These are phyloP conservation scores for Lepidopterella palustris DNA, from an alignment of 495 filamentous ascomycete species.

Conservation along the genomic window DNA sequence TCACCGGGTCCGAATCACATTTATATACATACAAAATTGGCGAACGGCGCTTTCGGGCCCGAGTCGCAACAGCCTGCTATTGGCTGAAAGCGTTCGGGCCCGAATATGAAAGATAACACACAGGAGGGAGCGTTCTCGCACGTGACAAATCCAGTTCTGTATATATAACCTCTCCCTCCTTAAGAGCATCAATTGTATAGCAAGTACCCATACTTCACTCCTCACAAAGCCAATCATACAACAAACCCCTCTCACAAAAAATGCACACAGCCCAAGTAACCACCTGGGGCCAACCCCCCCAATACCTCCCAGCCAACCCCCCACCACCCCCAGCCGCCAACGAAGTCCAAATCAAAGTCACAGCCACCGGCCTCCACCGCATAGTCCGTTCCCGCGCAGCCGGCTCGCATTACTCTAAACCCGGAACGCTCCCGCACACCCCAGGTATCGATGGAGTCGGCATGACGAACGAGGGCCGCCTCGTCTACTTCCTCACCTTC, in stretches of 20 bases:
- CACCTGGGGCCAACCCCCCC: conserved; percentile 22
- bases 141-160: no score
- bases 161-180: no score
- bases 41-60: no score
- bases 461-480: conserved; percentile 28
- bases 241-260: not conserved
- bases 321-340: conserved; percentile 6
- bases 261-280: conserved; percentile 27
- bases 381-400: conserved; percentile 42
- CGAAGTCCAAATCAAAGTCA: conserved; percentile 29
- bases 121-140: no score
- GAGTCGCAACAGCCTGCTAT: no score
- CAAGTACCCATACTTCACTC: no score
- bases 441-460: conserved; percentile 40
- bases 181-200: no score
- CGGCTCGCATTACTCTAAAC: conserved; percentile 39
- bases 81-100: no score
- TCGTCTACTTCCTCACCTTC: conserved; percentile 40
- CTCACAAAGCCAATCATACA: no score
- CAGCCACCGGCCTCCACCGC: conserved; percentile 40
- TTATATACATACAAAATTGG: no score
- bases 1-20: no score
- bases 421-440: conserved; percentile 35
- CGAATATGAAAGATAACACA: no score
- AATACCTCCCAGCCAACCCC: conserved; percentile 14